Evolutionary conservation across 1,284 basidiomycete genomes (phyloP).

Genomic region (Takashimella tepidaria): DNA sequence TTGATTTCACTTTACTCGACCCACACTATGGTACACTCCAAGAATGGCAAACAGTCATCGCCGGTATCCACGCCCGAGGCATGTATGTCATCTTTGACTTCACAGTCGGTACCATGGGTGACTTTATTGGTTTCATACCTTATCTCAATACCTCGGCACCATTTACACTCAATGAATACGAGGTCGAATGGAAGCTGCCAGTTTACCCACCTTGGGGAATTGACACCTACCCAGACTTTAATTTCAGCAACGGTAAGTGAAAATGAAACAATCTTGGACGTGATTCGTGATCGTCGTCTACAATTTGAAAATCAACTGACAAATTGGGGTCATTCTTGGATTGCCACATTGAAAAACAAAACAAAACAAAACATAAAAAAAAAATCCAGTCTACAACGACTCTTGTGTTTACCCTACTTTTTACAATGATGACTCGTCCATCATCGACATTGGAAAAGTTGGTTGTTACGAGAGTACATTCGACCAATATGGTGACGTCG

Average conservation of each 20-base stretch:
- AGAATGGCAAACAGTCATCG: constrained; percentile 70
- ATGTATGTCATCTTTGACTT: constrained; percentile 92
- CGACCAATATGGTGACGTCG: constrained; percentile 90
- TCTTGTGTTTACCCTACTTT: constrained; percentile 71
- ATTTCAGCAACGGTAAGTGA: constrained; percentile 51
- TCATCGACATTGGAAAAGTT: constrained; percentile 55
- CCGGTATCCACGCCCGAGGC: constrained; percentile 66
- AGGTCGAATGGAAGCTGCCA: constrained; percentile 69
- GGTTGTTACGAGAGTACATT: constrained; percentile 79
- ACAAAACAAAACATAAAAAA: too few relatives aligned
- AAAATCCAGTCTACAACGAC: constrained; percentile 56
- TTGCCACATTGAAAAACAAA: too few relatives aligned
- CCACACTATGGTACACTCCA: constrained; percentile 79
- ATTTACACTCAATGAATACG: constrained; percentile 69
- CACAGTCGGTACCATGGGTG: constrained; percentile 84
- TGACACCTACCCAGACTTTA: constrained; percentile 73
- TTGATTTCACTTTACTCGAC: constrained; percentile 82
- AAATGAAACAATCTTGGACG: too few relatives aligned
- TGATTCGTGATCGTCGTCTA: too few relatives aligned
- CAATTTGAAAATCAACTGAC: not conserved
- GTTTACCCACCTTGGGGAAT: constrained; percentile 76
- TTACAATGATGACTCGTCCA: constrained; percentile 67
- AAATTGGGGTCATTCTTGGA: too few relatives aligned
- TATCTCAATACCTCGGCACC: constrained; percentile 64
- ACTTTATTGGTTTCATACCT: constrained; percentile 74